These are phyloP conservation scores for Colletotrichum lupini DNA, from an alignment of 2,329 filamentous ascomycete species.

Conservation along the genomic window DNA sequence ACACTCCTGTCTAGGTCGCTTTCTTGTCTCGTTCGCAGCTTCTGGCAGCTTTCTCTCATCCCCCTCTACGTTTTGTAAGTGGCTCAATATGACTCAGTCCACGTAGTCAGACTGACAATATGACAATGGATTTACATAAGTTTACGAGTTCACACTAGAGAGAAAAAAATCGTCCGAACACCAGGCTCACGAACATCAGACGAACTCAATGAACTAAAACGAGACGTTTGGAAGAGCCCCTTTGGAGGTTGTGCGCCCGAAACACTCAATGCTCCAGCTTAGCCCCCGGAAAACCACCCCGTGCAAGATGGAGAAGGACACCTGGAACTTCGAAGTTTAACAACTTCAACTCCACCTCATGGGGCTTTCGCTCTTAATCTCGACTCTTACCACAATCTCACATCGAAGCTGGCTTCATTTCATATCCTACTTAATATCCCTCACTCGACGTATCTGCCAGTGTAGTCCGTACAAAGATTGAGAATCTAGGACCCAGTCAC, in stretches of 20 bases:
- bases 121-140: not conserved
- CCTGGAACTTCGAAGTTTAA: constrained; percentile 14
- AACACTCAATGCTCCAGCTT: constrained; percentile 33
- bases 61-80: not conserved
- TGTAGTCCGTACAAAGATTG: not conserved
- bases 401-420: not conserved
- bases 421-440: not conserved
- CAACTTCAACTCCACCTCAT: not conserved
- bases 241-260: constrained; percentile 18
- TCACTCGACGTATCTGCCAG: not conserved
- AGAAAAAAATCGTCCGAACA: not conserved
- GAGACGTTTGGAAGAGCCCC: not conserved
- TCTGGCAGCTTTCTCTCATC: not conserved
- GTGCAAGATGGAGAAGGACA: constrained; percentile 27
- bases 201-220: constrained; percentile 3
- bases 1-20: not conserved
- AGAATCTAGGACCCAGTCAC: not conserved
- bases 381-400: not conserved
- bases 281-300: constrained; percentile 18
- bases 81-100: not conserved
- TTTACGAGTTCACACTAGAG: not conserved
- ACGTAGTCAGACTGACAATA: not conserved
- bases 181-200: not conserved
- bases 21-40: not conserved
- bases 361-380: not conserved